Base-by-base conservation (phyloP, 495 filamentous ascomycete species). In the Aspergillus saccharolyticus region DNA sequence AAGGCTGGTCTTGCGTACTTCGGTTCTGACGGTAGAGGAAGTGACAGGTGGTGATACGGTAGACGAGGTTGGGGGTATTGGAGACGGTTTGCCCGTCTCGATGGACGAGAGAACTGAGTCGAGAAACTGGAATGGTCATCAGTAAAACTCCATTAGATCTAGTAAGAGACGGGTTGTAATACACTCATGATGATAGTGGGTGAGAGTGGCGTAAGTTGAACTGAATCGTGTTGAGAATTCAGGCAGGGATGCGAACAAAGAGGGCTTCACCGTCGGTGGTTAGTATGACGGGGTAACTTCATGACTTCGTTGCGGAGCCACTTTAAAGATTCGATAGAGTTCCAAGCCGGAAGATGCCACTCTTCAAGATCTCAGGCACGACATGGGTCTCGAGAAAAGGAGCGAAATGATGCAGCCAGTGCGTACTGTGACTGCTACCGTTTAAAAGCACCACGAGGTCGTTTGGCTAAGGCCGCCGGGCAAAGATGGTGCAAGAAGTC, bases 21-120 rank as follows among this genome's bases (percentile, higher is more conserved):
- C 68, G 16, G 66, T 53, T 55, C 66, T 77, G 1, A 59, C 18
- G 4, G 47, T 60, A 7, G 67, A 57, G n/a, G 72, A 63, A 17
- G 71, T 58, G 21, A 59, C 55, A 14, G 67, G 63, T 17, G 66
- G 62, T 52, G 76, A 64, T 45, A 67, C 64, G 18, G 64, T 62
- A 30, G 70, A 61, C 18, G 71, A 55, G 51, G 59, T 43, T 25
- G 59, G 58, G 16, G 70, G 67, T 17, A 65, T 52, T 30, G 65
- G 68, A 39, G 72, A 54, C 44, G 70, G 70, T 47, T 72, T 72
- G 44, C 74, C 78, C 66, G 75, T 75, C 65, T 76, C 72, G 42
- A 84, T 74, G 33, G 79, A 81, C 57, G 80, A 76, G 54, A 83
- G 74, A 24, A 83, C 74, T 20, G 82, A 84, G 63, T 81, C 81